These are phyloP conservation scores for Fusarium protoensiforme DNA, from an alignment of 2,329 filamentous ascomycete species.

Conservation along the genomic window DNA sequence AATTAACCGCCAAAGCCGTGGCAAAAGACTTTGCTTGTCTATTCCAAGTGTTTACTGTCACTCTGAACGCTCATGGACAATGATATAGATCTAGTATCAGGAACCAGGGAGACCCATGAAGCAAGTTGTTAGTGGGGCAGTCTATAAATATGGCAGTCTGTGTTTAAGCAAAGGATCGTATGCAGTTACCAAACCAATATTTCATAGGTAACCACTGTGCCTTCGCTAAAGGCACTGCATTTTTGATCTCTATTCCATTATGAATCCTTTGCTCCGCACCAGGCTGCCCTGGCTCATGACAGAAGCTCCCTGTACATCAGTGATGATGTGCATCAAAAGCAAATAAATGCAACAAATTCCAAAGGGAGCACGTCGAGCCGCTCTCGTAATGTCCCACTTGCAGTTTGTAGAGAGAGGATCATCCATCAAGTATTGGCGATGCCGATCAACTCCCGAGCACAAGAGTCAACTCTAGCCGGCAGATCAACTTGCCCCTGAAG, in stretches of 20 bases:
- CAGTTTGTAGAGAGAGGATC: neutral
- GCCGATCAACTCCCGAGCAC: neutral
- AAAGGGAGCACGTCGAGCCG: neutral
- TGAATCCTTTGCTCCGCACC: neutral
- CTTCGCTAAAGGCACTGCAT: neutral
- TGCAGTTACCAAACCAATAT: neutral
- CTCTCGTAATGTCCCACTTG: neutral
- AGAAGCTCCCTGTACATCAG: neutral
- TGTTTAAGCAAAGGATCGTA: neutral
- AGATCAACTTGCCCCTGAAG: neutral
- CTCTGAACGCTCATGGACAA: neutral
- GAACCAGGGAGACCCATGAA: neutral
- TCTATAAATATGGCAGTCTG: neutral
- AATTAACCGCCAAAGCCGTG: neutral
- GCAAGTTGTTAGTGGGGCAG: neutral
- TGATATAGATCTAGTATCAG: neutral
- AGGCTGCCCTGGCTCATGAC: neutral
- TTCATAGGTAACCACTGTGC: neutral
- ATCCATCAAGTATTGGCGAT: neutral
- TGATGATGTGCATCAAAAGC: neutral
- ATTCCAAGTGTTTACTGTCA: neutral
- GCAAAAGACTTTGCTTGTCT: neutral
- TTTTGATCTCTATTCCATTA: neutral
- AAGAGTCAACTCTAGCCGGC: neutral
- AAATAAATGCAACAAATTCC: neutral